Evolutionary conservation across 2,329 filamentous ascomycete genomes (phyloP), one percentile per base, ranked within the genome.

Genomic region (Pseudohalonectria lignicola): DNA sequence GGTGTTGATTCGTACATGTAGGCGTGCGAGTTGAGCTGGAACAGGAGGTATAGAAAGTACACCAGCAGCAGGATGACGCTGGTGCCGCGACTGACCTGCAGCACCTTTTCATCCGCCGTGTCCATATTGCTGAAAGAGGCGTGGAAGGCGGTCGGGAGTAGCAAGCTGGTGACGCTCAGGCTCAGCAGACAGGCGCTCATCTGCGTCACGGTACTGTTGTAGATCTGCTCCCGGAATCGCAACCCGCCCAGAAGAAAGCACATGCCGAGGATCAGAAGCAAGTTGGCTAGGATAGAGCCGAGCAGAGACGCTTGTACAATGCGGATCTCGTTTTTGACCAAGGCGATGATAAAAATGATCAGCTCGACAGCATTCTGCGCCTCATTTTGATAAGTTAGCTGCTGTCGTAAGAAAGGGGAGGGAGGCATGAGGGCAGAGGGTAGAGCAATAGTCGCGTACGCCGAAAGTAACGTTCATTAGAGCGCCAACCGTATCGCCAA

Each of bases 391-490:
- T 28, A 39, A 18, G 13, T 16, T n/a, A 6, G 25, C 30, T 34
- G 25, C n/a, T 23, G n/a, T 10, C 5, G 60, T n/a, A n/a, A n/a
- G n/a, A n/a, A n/a, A n/a, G n/a, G n/a, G n/a, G n/a, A n/a, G n/a
- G n/a, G n/a, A n/a, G n/a, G n/a, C n/a, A n/a, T n/a, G n/a, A n/a
- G n/a, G n/a, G n/a, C n/a, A n/a, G n/a, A n/a, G n/a, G n/a, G n/a
- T n/a, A n/a, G n/a, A n/a, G n/a, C n/a, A n/a, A n/a, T n/a, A n/a
- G n/a, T n/a, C 69, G 49, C 70, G 79, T n/a, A n/a, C n/a, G 66
- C 87, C 90, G 55, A 95, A 95, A 3, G 82, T 83, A 6, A 88
- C 88, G 52, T 95, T 95, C 40, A 95, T 69, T 26, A 96, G 65
- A 40, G 88, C 90, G 44, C 90, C 90, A 3, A 94, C 63, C 0